Evolutionary conservation across 176 grass and related monocot species (phyloP).

Genomic region (Lolium multiflorum): DNA sequence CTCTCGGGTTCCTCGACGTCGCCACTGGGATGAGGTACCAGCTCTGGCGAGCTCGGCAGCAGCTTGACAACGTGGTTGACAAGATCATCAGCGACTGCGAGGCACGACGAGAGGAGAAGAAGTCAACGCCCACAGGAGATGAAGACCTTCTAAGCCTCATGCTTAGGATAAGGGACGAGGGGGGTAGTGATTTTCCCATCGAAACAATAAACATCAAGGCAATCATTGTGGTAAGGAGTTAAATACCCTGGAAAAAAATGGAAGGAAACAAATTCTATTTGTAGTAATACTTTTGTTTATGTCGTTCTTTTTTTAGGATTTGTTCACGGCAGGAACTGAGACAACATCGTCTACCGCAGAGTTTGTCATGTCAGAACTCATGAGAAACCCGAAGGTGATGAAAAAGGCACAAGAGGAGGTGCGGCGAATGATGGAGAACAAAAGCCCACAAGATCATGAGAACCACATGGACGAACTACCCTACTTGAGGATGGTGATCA

Average conservation of each 20-base stretch:
- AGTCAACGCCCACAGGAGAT: not conserved
- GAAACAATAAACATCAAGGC: conserved; percentile 22
- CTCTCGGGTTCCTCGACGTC: conserved; percentile 25
- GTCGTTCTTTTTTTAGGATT: not conserved
- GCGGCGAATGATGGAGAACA: not conserved
- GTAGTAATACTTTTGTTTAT: no score
- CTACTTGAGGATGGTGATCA: conserved; percentile 41
- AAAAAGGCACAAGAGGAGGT: conserved; percentile 35
- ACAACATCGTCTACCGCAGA: not conserved
- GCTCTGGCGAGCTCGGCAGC: not conserved
- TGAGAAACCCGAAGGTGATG: conserved; percentile 32
- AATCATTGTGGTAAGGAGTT: not conserved
- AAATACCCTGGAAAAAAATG: not conserved
- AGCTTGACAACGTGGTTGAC: conserved; percentile 25
- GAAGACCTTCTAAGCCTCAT: conserved; percentile 42
- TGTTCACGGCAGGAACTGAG: conserved; percentile 21
- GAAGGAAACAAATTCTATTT: no score
- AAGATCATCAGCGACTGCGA: conserved; percentile 11
- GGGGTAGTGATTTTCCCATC: conserved; percentile 10
- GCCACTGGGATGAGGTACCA: not conserved
- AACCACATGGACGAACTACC: not conserved
- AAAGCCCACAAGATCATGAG: not conserved
- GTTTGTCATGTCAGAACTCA: conserved; percentile 42
- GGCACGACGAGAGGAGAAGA: not conserved
- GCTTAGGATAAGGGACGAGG: conserved; percentile 36